Base-by-base conservation (phyloP, 441 rosid species). In the Brassica balearica region DNA sequence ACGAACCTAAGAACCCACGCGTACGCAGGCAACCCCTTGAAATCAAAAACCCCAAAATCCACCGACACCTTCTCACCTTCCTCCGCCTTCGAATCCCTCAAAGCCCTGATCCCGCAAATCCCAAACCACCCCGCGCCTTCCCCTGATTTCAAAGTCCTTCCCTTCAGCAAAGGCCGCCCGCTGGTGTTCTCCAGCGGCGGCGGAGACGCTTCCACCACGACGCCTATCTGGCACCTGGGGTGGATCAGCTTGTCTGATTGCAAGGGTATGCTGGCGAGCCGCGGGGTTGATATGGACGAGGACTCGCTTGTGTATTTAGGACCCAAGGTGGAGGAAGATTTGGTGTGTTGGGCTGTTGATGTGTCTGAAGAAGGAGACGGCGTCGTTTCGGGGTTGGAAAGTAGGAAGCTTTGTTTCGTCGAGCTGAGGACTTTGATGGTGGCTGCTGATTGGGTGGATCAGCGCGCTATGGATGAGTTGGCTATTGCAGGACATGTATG, bases 401-500 rank as follows among this genome's bases (percentile, higher is more conserved):
- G 81, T 51, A 82, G 73, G 79, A 82, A 79, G 63, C 62, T 88
- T 32, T 92, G 92, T 71, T 95, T 95, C 82, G 91, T 92, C 22
- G 99, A 95, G 81, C 83, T 95, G 68, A 88, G 99, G 77, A 92
- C 98, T 6, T 79, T 93, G 2, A 93, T 95, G 99, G 95, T 93
- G 65, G 99, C 98, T 65, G 86, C 95, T 56, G 99, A 95, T 87
- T 93, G 98, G 98, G 79, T 85, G 48, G 84, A 92, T 82, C 83
- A 85, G 51, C 77, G 63, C 23, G 88, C 87, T 23, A 93, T 95
- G 98, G 88, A 76, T 76, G 97, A 95, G 74, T 87, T 95, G 84
- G 94, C 98, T 76, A 87, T 95, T 82, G 99, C 99, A 17, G 99
- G 99, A 69, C 92, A 93, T 85, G 97, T 95, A 82, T 87, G 98